Evolutionary conservation across 2,329 filamentous ascomycete genomes (phyloP).

Genomic region (Trichophyton schoenleinii): DNA sequence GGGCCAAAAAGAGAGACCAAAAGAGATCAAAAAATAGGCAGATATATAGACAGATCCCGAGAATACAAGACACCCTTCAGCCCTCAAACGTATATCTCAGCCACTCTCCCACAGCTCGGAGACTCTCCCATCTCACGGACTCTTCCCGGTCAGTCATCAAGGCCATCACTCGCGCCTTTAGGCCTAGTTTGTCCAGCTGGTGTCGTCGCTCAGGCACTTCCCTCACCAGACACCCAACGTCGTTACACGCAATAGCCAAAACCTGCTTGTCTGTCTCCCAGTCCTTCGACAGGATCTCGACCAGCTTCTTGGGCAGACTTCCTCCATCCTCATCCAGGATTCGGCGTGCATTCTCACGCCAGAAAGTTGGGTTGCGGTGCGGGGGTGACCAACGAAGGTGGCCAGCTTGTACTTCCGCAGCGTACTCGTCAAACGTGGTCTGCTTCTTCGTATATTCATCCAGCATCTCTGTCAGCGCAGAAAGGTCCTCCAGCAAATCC

Average conservation of each 20-base stretch:
- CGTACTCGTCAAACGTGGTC: constrained; percentile 56
- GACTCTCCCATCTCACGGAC: constrained; percentile 80
- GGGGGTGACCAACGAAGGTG: constrained; percentile 89
- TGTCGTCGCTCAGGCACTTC: constrained; percentile 74
- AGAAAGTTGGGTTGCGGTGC: constrained; percentile 75
- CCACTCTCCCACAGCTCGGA: constrained; percentile 72
- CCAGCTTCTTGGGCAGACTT: constrained; percentile 63
- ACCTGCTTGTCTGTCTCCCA: constrained; percentile 79
- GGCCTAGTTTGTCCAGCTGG: constrained; percentile 66
- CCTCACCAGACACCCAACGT: constrained; percentile 76
- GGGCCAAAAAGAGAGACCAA: background rate
- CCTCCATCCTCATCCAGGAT: constrained; percentile 77
- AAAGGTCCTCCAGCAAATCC: constrained; percentile 39
- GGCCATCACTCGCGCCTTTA: constrained; percentile 85
- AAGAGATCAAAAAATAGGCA: background rate
- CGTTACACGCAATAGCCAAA: constrained; percentile 83
- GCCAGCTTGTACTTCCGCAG: constrained; percentile 71
- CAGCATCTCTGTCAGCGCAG: constrained; percentile 49
- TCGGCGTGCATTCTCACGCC: constrained; percentile 78
- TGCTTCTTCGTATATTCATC: constrained; percentile 70
- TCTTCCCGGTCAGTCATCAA: constrained; percentile 85
- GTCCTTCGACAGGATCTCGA: constrained; percentile 71
- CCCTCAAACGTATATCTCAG: constrained; percentile 55
- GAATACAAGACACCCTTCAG: background rate
- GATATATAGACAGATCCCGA: background rate